Conservation (phyloP, 2,329 filamentous ascomycete genomes). For the Alternaria gansuensis region DNA sequence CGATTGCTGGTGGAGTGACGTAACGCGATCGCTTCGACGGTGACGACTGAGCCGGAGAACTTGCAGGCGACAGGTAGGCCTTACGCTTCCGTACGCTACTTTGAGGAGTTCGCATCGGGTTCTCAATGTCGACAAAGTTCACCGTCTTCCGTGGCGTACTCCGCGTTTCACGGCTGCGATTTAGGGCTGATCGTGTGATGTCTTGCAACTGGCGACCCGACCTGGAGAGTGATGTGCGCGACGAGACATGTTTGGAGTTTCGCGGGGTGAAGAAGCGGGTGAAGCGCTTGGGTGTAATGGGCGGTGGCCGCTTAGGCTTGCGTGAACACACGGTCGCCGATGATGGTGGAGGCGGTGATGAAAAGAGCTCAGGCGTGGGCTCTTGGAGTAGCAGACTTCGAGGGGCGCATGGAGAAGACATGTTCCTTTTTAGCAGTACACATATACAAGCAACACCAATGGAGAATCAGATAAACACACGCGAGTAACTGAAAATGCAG, state of each 20-base stretch:
- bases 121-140: slow-evolving; percentile 50
- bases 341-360: slow-evolving; percentile 51
- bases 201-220: slow-evolving; percentile 60
- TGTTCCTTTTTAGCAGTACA: slow-evolving; percentile 22
- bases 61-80: slow-evolving; percentile 54
- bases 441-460: slow-evolving; percentile 19
- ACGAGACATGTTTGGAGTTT: slow-evolving; percentile 45
- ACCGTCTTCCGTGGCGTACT: slow-evolving; percentile 52
- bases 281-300: slow-evolving; percentile 62
- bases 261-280: slow-evolving; percentile 62
- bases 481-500: slow-evolving; percentile 7
- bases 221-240: slow-evolving; percentile 43
- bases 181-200: slow-evolving; percentile 59
- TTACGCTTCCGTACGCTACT: slow-evolving; percentile 50
- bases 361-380: slow-evolving; percentile 49
- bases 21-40: slow-evolving; percentile 52
- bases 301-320: slow-evolving; percentile 59
- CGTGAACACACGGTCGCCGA: slow-evolving; percentile 38
- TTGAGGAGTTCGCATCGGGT: slow-evolving; percentile 44
- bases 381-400: slow-evolving; percentile 40
- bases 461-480: slow-evolving; percentile 12
- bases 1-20: slow-evolving; percentile 41
- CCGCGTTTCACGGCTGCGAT: slow-evolving; percentile 47
- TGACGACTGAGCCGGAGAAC: slow-evolving; percentile 54
- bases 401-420: slow-evolving; percentile 42